Evolutionary conservation across 2,329 filamentous ascomycete genomes (phyloP), one percentile per base, ranked within the genome.

Genomic region (Colletotrichum musicola): DNA sequence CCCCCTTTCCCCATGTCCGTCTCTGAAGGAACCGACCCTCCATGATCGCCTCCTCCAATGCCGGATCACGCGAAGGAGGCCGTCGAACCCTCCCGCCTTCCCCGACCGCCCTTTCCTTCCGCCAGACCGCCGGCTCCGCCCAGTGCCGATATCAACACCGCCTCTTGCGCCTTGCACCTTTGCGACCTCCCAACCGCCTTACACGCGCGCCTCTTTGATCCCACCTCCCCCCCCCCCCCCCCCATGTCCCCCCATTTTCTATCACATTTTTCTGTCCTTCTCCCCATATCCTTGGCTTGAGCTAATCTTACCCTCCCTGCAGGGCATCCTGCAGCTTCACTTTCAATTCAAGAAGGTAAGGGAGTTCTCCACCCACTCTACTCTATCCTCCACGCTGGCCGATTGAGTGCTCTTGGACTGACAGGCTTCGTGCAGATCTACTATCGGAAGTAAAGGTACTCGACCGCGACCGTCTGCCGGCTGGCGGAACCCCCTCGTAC

Each of bases 321-420:
- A 97, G 93, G 95, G 95, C 61, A 97, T 98, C 74, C 84, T 99
- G 66, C 95, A 98, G 82, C 88, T 99, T 67, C 95, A 98, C 79
- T 99, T 99, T 79, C 95, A 98, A 80, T 98, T 98, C 86, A 99
- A 98, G 81, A 97, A 97, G 89, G 94, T 97, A 81, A 77, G 81
- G 73, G 54, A 64, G 25, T 42, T 42, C 30, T 63, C 64, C 60
- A 49, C 49, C 62, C 44, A 53, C 59, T 51, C 46, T 27, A 53
- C 59, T 51, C 46, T 27, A 62, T 62, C 30, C 30, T 35, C 47
- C 18, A 46, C 40, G 30, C 30, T 22, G 16, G 3, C 27, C n/a
- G 10, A 40, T 14, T 42, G 55, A 68, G 46, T 30, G 30, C 20
- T 46, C 40, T 56, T 60, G 47, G 63, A 68, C 66, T 72, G 50